Percentiles rank a stretch among this genome's conserved stretches.
Evolutionary conservation across 1,139 yeast species (phyloP).

Genomic region (Candida sp.): DNA sequence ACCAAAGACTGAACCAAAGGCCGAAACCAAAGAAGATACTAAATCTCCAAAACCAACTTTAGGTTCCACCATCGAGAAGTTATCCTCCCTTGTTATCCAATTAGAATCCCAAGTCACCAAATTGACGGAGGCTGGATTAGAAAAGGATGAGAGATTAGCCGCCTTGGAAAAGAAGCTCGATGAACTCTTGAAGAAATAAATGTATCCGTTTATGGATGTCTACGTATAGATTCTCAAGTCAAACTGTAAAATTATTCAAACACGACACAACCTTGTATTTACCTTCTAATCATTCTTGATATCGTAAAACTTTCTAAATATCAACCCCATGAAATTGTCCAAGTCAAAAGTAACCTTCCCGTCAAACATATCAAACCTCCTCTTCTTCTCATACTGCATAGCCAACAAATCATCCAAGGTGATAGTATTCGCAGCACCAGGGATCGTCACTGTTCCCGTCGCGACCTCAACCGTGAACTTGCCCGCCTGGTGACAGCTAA

Average conservation of each 20-base stretch:
- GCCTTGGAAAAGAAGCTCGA: constrained; percentile 48
- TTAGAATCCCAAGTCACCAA: constrained; percentile 59
- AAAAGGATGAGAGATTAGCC: constrained; percentile 64
- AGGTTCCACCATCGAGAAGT: constrained; percentile 70
- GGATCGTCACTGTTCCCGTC: constrained; percentile 42
- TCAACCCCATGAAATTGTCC: constrained; percentile 64
- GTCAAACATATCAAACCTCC: constrained; percentile 58
- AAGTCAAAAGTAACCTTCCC: constrained; percentile 72
- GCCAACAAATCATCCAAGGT: constrained; percentile 72
- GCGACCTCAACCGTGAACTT: constrained; percentile 72
- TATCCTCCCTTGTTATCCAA: constrained; percentile 57
- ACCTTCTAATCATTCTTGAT: constrained; percentile 24
- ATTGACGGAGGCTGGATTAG: constrained; percentile 56
- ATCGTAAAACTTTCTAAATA: constrained; percentile 76
- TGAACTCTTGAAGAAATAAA: constrained; percentile 31
- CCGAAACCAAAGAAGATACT: not conserved
- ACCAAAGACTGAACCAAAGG: too few species aligned
- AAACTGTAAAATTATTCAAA: not conserved
- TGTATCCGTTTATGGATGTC: constrained; percentile 1
- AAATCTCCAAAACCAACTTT: constrained; percentile 55
- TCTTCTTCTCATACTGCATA: constrained; percentile 65
- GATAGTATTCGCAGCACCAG: constrained; percentile 57
- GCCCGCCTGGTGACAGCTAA: constrained; percentile 78
- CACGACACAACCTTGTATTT: not conserved
- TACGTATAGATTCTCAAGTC: constrained; percentile 4